Percentiles rank a stretch among this genome's conserved stretches.
phyloP scores from a whole-genome alignment of 1,139 yeast species.

The Yamadazyma conglobata region DNA sequence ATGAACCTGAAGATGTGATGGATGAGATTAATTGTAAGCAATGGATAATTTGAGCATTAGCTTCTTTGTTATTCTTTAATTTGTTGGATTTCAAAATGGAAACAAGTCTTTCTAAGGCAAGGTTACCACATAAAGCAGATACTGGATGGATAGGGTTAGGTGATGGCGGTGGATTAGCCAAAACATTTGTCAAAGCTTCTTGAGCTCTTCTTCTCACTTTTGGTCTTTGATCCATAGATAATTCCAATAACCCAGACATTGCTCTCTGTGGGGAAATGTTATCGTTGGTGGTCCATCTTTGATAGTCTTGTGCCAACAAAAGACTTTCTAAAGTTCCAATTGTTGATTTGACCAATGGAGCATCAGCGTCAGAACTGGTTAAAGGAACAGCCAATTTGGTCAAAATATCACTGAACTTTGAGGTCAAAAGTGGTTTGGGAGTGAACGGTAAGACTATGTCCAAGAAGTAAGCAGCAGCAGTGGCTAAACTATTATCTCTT shows the following conservation, averaged over 20 bases:
- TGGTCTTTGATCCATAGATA: constrained; percentile 86
- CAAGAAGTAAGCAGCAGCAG: constrained; percentile 75
- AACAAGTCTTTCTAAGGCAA: constrained; percentile 54
- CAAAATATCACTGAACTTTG: constrained; percentile 74
- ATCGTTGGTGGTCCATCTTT: constrained; percentile 59
- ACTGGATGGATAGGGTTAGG: constrained; percentile 80
- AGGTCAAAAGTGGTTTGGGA: constrained; percentile 62
- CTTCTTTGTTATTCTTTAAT: constrained; percentile 41
- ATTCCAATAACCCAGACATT: constrained; percentile 71
- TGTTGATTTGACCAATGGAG: constrained; percentile 82
- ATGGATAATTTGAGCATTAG: constrained; percentile 63
- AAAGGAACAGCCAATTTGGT: constrained; percentile 79
- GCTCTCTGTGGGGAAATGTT: constrained; percentile 80
- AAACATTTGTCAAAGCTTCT: constrained; percentile 68
- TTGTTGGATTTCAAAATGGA: constrained; percentile 38
- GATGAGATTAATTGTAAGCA: constrained; percentile 68
- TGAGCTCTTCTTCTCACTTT: constrained; percentile 95
- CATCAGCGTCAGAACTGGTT: constrained; percentile 65
- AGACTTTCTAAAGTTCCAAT: constrained; percentile 82
- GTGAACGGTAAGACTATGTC: constrained; percentile 77
- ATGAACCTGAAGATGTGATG: constrained; percentile 69
- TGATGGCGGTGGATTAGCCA: constrained; percentile 74
- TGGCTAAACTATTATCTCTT: constrained; percentile 59
- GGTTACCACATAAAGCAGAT: constrained; percentile 63
- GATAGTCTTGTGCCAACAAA: constrained; percentile 74